Evolutionary conservation across 345 rosid species (phyloP).

Genomic region (Sisymbrium altissimum): DNA sequence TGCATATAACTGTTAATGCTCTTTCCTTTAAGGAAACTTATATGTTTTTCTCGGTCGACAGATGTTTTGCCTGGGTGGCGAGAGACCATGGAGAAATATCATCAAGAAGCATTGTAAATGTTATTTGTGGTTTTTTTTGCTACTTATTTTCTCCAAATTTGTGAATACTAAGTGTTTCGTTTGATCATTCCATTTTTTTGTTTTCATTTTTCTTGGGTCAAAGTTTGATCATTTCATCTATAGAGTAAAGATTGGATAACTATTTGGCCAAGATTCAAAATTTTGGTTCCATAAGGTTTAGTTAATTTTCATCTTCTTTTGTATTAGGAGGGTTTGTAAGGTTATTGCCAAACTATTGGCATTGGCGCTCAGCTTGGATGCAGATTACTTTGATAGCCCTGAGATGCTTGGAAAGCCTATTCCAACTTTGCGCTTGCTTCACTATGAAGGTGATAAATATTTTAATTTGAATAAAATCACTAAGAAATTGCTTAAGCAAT

Average conservation of each 20-base stretch:
- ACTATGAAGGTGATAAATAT: conserved; percentile 56
- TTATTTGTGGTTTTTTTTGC: background rate
- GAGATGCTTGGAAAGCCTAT: conserved; percentile 78
- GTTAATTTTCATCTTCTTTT: background rate
- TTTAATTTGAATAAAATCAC: background rate
- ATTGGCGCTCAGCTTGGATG: conserved; percentile 65
- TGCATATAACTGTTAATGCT: background rate
- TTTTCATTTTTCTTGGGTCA: no score
- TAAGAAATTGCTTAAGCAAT: background rate
- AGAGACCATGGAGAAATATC: conserved; percentile 71
- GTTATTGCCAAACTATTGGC: conserved; percentile 65
- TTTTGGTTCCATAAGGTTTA: background rate
- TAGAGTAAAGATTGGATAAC: background rate
- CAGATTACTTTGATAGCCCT: conserved; percentile 70
- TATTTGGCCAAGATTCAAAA: background rate
- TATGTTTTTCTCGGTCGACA: conserved; percentile 28
- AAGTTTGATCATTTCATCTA: no score
- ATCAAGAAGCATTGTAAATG: conserved; percentile 63
- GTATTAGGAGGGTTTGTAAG: conserved; percentile 54
- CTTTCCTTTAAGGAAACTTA: background rate
- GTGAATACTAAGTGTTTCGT: background rate
- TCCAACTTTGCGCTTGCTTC: conserved; percentile 63
- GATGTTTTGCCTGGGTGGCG: conserved; percentile 78
- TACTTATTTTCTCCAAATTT: background rate
- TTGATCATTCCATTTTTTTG: background rate